A percentile compares a stretch with the other conserved stretches of the same genome.
phyloP scores from a whole-genome alignment of 257 asterid genomes.

The Catharanthus roseus region DNA sequence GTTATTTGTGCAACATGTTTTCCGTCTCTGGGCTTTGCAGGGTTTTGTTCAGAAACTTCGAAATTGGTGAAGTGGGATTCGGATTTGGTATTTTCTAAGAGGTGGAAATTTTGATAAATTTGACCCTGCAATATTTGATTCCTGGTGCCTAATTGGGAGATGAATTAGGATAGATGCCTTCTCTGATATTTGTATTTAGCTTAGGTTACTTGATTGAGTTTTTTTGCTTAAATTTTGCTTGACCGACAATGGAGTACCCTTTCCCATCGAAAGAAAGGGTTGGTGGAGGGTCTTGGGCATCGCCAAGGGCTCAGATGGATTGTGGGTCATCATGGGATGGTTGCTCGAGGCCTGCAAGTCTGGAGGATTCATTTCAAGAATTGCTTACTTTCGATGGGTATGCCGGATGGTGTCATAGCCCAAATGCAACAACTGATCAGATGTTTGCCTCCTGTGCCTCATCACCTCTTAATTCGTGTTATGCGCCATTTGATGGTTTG shows the following conservation, averaged over 20 bases:
- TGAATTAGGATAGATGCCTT: constrained; percentile 11
- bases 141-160: constrained; percentile 19
- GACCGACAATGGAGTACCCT: constrained; percentile 10
- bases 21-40: not conserved
- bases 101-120: constrained; percentile 8
- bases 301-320: constrained; percentile 36
- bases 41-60: not conserved
- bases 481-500: constrained; percentile 41
- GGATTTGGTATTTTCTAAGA: constrained; percentile 1
- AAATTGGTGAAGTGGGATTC: not conserved
- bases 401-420: constrained; percentile 66
- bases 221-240: not conserved
- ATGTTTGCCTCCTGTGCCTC: constrained; percentile 45
- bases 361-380: constrained; percentile 49
- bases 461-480: constrained; percentile 37
- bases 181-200: constrained; percentile 1
- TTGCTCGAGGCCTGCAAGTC: constrained; percentile 27
- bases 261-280: constrained; percentile 31
- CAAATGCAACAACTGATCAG: constrained; percentile 50
- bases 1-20: not conserved
- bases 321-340: constrained; percentile 33
- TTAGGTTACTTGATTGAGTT: not conserved
- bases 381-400: constrained; percentile 50
- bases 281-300: constrained; percentile 26
- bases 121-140: constrained; percentile 18